Evolutionary conservation across 2,329 filamentous ascomycete species (phyloP).

Genomic region (Aspergillus aculeatus): DNA sequence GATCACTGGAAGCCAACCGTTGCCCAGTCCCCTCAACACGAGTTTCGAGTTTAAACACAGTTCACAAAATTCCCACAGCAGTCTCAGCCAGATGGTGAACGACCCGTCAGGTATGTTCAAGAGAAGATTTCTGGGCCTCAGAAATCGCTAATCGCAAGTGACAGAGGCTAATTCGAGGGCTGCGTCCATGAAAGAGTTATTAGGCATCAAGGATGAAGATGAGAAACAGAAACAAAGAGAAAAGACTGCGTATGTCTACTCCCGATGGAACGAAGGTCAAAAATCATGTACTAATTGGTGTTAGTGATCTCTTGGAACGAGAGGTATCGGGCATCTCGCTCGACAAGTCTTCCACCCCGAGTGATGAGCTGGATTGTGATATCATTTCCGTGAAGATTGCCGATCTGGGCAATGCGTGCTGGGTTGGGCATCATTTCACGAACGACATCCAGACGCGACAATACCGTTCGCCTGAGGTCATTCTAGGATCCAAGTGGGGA

Average conservation of each 20-base stretch:
- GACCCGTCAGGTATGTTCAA: slow-evolving; percentile 62
- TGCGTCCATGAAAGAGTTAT: slow-evolving; percentile 57
- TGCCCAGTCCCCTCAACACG: slow-evolving; percentile 91
- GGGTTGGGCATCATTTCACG: slow-evolving; percentile 98
- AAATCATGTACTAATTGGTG: slow-evolving; percentile 10
- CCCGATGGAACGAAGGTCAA: background rate
- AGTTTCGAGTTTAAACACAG: slow-evolving; percentile 71
- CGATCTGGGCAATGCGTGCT: slow-evolving; percentile 96
- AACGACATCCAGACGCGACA: slow-evolving; percentile 98
- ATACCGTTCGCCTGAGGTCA: slow-evolving; percentile 95
- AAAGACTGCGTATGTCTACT: slow-evolving; percentile 77
- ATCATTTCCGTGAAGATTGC: slow-evolving; percentile 99
- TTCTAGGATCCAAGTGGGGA: slow-evolving; percentile 95
- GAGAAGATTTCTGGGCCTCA: slow-evolving; percentile 30
- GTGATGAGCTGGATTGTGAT: slow-evolving; percentile 51
- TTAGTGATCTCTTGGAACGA: slow-evolving; percentile 80
- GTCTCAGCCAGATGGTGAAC: slow-evolving; percentile 79
- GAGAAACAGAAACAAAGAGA: slow-evolving; percentile 76
- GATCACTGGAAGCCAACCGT: slow-evolving; percentile 93
- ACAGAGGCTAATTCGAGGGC: slow-evolving; percentile 31
- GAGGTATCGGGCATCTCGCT: slow-evolving; percentile 95
- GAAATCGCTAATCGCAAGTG: slow-evolving; percentile 27
- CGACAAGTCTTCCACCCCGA: slow-evolving; percentile 62
- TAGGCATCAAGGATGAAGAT: slow-evolving; percentile 59
- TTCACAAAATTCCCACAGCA: slow-evolving; percentile 66